Percentiles rank a stretch among this genome's conserved stretches.
Evolutionary conservation across 2,329 filamentous ascomycete genomes (phyloP).

Genomic region (Thielaviopsis punctulata): DNA sequence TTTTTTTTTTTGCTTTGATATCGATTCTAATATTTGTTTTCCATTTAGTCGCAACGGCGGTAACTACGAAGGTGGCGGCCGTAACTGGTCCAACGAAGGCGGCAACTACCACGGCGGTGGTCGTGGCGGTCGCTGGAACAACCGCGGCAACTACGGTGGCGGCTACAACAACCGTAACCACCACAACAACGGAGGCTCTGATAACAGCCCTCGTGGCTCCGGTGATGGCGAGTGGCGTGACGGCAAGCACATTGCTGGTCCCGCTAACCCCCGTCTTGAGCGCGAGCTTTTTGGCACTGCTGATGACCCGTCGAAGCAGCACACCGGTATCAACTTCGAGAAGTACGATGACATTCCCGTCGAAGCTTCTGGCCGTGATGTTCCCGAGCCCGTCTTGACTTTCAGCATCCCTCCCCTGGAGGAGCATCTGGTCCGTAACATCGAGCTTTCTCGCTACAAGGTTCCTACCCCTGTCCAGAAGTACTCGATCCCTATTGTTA

Average conservation of each 20-base stretch:
- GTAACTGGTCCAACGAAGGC: slow-evolving; percentile 20
- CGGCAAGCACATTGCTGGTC: slow-evolving; percentile 87
- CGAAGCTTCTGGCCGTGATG: slow-evolving; percentile 67
- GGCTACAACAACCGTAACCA: slow-evolving; percentile 11
- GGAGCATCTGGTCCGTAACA: slow-evolving; percentile 91
- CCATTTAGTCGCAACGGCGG: slow-evolving; percentile 19
- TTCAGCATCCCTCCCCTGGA: slow-evolving; percentile 98
- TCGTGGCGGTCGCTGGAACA: slow-evolving; percentile 16
- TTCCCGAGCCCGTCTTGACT: slow-evolving; percentile 87
- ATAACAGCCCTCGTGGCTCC: slow-evolving; percentile 45
- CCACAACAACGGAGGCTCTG: slow-evolving; percentile 16
- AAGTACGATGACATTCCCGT: slow-evolving; percentile 93
- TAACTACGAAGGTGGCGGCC: slow-evolving; percentile 15
- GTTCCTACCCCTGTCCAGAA: slow-evolving; percentile 89
- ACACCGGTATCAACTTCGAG: slow-evolving; percentile 98
- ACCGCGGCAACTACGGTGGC: slow-evolving; percentile 23
- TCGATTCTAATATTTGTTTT: neutral
- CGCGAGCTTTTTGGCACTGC: slow-evolving; percentile 84
- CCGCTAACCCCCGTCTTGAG: slow-evolving; percentile 74
- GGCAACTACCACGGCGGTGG: slow-evolving; percentile 23
- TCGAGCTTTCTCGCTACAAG: slow-evolving; percentile 93
- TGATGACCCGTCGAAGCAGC: slow-evolving; percentile 88
- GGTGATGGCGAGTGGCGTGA: slow-evolving; percentile 95
- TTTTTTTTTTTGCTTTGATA: neutral
- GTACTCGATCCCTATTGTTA: slow-evolving; percentile 97